A percentile compares a stretch with the other conserved stretches of the same genome.
phyloP scores from a whole-genome alignment of 73 alveolate species.

The Paramecium biaurelia region DNA sequence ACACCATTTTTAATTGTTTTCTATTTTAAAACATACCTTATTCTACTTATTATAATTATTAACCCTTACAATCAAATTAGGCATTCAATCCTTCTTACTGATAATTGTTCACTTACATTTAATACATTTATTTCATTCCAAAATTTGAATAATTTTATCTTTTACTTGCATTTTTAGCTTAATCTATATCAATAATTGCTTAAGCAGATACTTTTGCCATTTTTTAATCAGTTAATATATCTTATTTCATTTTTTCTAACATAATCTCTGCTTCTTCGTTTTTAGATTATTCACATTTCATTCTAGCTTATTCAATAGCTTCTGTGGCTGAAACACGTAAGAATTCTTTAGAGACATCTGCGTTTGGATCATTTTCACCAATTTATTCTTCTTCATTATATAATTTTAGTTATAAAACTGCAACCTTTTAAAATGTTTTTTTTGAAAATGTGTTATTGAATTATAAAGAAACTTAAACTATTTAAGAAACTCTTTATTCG shows the following conservation, averaged over 20 bases:
- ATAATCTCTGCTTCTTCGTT: background rate
- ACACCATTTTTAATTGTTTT: background rate
- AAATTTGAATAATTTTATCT: background rate
- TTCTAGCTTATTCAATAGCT: constrained; percentile 60
- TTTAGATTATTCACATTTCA: background rate
- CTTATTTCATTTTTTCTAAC: background rate
- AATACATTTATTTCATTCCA: background rate
- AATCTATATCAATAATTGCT: background rate
- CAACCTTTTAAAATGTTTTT: background rate
- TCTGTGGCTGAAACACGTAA: constrained; percentile 67
- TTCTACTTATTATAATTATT: background rate
- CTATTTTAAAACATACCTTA: background rate
- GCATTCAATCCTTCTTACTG: constrained; percentile 31
- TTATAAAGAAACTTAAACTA: background rate
- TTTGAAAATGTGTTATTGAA: background rate
- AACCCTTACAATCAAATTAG: background rate
- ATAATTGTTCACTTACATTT: constrained; percentile 20
- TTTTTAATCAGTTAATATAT: background rate
- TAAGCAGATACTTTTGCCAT: background rate
- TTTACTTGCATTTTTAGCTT: constrained; percentile 21
- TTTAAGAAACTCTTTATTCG: background rate
- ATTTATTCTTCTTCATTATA: constrained; percentile 48
- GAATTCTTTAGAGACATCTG: constrained; percentile 54
- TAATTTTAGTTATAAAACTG: constrained; percentile 25
- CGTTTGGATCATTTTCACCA: constrained; percentile 58